These are phyloP conservation scores for Lizonia empirigonia DNA, from an alignment of 2,329 filamentous ascomycete genomes.

Conservation along the genomic window DNA sequence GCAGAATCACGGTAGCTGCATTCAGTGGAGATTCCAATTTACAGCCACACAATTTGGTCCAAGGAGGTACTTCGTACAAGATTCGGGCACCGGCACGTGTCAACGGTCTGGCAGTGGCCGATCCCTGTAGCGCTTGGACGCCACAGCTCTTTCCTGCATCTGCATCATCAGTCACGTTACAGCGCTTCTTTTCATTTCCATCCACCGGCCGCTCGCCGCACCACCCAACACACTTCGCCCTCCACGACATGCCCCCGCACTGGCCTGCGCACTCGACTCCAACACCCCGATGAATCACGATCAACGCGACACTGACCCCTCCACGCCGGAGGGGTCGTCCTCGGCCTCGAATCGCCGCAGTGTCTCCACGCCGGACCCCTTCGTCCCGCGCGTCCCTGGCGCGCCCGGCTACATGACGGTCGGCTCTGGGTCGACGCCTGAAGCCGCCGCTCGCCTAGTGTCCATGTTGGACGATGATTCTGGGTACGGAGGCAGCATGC, in stretches of 20 bases:
- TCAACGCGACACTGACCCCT: constrained; percentile 27
- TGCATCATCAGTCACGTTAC: constrained; percentile 28
- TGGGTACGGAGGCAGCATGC: constrained; percentile 83
- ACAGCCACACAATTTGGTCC: background rate
- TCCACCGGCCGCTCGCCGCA: constrained; percentile 15
- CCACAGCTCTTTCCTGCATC: constrained; percentile 8
- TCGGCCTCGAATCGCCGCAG: constrained; percentile 31
- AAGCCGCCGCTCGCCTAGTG: constrained; percentile 80
- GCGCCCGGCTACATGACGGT: constrained; percentile 83
- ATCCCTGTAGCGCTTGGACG: constrained; percentile 17
- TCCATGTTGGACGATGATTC: constrained; percentile 85
- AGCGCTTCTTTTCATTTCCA: constrained; percentile 17
- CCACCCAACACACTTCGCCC: constrained; percentile 17
- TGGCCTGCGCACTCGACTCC: constrained; percentile 22
- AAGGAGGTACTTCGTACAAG: background rate
- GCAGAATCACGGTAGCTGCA: background rate
- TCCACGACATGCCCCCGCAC: constrained; percentile 40
- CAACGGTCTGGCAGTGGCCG: constrained; percentile 6
- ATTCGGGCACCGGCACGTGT: constrained; percentile 10
- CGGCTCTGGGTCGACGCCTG: constrained; percentile 78
- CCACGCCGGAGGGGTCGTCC: constrained; percentile 32
- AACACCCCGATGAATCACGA: constrained; percentile 38
- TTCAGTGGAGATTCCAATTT: too few species aligned
- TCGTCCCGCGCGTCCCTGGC: constrained; percentile 30
- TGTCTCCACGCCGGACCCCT: constrained; percentile 31